phyloP scores from a whole-genome alignment of 257 asterid species.

The Solanum lignicaule region DNA sequence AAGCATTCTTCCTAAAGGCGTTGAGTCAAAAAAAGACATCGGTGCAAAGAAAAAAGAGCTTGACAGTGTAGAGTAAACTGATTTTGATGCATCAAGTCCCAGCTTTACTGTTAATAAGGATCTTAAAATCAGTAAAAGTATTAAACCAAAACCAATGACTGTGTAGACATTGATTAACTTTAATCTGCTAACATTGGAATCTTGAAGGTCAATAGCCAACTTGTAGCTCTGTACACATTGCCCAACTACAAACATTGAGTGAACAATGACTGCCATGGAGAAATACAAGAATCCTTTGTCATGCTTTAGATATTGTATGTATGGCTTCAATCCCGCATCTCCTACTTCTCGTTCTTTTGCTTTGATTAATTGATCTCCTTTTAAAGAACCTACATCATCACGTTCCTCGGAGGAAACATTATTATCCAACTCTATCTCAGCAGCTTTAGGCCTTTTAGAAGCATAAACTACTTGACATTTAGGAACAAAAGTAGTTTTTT shows the following conservation, averaged over 20 bases:
- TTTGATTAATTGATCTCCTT: slow-evolving; percentile 59
- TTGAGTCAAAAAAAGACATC: slow-evolving; percentile 85
- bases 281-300: slow-evolving; percentile 52
- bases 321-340: slow-evolving; percentile 73
- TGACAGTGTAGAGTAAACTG: slow-evolving; percentile 47
- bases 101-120: slow-evolving; percentile 35
- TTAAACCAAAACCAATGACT: slow-evolving; percentile 40
- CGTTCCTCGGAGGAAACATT: slow-evolving; percentile 11
- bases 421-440: slow-evolving; percentile 16
- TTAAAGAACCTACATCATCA: slow-evolving; percentile 3
- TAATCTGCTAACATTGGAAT: slow-evolving; percentile 30
- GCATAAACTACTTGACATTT: slow-evolving; percentile 16
- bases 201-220: slow-evolving; percentile 86
- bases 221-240: slow-evolving; percentile 57
- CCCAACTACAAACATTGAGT: slow-evolving; percentile 36
- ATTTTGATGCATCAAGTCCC: slow-evolving; percentile 58
- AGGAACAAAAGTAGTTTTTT: slow-evolving; percentile 32
- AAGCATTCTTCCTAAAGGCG: slow-evolving; percentile 78
- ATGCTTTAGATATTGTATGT: slow-evolving; percentile 50
- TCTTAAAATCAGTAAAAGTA: slow-evolving; percentile 37
- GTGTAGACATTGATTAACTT: slow-evolving; percentile 51
- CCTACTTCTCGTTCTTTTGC: slow-evolving; percentile 76
- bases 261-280: slow-evolving; percentile 33
- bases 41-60: slow-evolving; percentile 77
- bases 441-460: slow-evolving; percentile 3